Percentiles rank a stretch among this genome's conserved stretches.
phyloP scores from a whole-genome alignment of 495 filamentous ascomycete species.

The Neurospora sp. region DNA sequence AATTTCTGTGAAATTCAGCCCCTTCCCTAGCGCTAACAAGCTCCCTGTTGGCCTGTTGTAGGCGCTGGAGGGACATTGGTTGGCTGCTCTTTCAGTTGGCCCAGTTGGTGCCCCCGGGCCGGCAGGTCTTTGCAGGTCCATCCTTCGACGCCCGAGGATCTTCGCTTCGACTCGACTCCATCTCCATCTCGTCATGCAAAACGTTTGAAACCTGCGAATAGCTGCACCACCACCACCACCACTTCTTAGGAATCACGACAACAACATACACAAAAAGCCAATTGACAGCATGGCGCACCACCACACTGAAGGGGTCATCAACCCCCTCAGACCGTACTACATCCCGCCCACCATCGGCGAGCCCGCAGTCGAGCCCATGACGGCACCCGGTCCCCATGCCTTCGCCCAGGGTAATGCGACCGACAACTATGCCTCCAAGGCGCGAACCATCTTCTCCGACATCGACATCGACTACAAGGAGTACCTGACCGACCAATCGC shows the following conservation, averaged over 20 bases:
- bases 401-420: conserved; percentile 39
- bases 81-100: neutral
- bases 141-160: neutral
- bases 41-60: no score
- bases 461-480: conserved; percentile 85
- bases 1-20: no score
- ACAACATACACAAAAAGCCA: neutral
- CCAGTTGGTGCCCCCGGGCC: neutral
- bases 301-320: conserved; percentile 48
- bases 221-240: neutral
- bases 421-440: conserved; percentile 56
- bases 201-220: neutral
- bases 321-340: conserved; percentile 93
- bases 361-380: conserved; percentile 22
- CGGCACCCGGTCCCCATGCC: conserved; percentile 33
- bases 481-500: conserved; percentile 67
- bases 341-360: conserved; percentile 71
- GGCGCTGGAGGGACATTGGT: no score
- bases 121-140: neutral
- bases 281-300: conserved; percentile 29
- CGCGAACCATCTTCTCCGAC: conserved; percentile 74
- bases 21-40: neutral
- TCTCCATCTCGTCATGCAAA: conserved; percentile 7
- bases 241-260: neutral
- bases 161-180: neutral